Percentiles rank a stretch among this genome's conserved stretches.
These are phyloP conservation scores for Neostapfia colusana DNA, from an alignment of 176 grass and related monocot genomes.

Conservation along the genomic window DNA sequence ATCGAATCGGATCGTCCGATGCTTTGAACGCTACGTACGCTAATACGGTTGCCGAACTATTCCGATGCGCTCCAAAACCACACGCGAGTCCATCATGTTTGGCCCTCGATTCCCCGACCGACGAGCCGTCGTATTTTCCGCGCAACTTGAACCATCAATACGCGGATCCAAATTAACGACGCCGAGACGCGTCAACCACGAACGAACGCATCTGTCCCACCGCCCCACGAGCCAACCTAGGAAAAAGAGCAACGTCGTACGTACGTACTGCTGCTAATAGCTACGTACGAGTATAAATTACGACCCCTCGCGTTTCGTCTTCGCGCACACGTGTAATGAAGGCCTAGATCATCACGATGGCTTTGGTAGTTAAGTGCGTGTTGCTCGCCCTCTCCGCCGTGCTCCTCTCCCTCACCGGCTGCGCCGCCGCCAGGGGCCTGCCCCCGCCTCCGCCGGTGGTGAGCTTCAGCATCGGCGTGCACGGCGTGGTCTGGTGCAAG, in stretches of 20 bases:
- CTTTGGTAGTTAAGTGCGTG: not conserved
- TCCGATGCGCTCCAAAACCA: conserved; percentile 31
- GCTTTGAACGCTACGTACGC: conserved; percentile 52
- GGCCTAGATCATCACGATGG: conserved; percentile 12
- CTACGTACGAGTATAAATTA: conserved; percentile 52
- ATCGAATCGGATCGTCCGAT: conserved; percentile 32
- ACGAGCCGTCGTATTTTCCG: conserved; percentile 38
- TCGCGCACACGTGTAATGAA: conserved; percentile 4
- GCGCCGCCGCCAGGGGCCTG: conserved; percentile 44
- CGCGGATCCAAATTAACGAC: conserved; percentile 24
- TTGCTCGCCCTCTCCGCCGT: conserved; percentile 19
- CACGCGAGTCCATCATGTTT: conserved; percentile 31
- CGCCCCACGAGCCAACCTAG: too few species aligned
- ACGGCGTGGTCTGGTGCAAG: conserved; percentile 59
- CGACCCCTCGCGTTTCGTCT: conserved; percentile 20
- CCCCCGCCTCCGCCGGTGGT: conserved; percentile 43
- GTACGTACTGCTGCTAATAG: not conserved
- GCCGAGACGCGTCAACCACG: conserved; percentile 13
- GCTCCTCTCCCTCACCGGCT: conserved; percentile 3
- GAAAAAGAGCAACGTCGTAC: not conserved
- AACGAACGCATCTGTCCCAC: not conserved
- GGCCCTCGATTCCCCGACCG: conserved; percentile 26
- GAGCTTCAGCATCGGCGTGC: conserved; percentile 60
- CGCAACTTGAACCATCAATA: conserved; percentile 25
- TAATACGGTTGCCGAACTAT: not conserved